phyloP scores from a whole-genome alignment of 768 basidiomycete genomes.

The Hypholoma sublateritium region DNA sequence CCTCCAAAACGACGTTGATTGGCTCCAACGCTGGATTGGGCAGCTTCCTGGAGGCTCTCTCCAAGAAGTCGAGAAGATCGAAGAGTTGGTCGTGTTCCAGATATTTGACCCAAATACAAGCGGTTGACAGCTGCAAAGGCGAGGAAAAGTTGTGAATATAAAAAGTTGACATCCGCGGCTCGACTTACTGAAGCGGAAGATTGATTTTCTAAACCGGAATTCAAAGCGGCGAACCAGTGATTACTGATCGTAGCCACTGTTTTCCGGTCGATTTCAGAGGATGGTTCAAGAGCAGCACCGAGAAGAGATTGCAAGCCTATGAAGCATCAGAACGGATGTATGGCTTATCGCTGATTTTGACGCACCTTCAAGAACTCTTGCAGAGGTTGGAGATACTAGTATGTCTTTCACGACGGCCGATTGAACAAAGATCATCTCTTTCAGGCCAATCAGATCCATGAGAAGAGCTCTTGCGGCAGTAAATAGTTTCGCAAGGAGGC shows the following conservation, averaged over 20 bases:
- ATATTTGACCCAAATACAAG: conserved; percentile 57
- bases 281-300: conserved; percentile 33
- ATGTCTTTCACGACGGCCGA: conserved; percentile 31
- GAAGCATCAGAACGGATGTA: not conserved
- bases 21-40: conserved; percentile 17
- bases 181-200: conserved; percentile 6
- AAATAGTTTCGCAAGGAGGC: conserved; percentile 39
- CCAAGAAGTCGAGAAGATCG: conserved; percentile 41
- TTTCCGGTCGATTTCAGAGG: conserved; percentile 33
- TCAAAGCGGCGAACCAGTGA: conserved; percentile 42
- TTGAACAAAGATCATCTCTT: conserved; percentile 37
- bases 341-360: not conserved
- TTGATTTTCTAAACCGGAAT: conserved; percentile 2
- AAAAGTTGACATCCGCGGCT: not conserved
- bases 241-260: conserved; percentile 39
- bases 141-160: not conserved
- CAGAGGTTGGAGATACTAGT: conserved; percentile 28
- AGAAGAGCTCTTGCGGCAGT: conserved; percentile 25
- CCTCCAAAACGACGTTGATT: conserved; percentile 36
- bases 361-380: conserved; percentile 34
- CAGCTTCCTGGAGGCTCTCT: conserved; percentile 8
- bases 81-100: conserved; percentile 43
- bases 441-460: conserved; percentile 34
- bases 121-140: conserved; percentile 21
- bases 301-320: conserved; percentile 46